These are phyloP conservation scores for Avena eriantha DNA, from an alignment of 176 grass and related monocot species.

Conservation along the genomic window DNA sequence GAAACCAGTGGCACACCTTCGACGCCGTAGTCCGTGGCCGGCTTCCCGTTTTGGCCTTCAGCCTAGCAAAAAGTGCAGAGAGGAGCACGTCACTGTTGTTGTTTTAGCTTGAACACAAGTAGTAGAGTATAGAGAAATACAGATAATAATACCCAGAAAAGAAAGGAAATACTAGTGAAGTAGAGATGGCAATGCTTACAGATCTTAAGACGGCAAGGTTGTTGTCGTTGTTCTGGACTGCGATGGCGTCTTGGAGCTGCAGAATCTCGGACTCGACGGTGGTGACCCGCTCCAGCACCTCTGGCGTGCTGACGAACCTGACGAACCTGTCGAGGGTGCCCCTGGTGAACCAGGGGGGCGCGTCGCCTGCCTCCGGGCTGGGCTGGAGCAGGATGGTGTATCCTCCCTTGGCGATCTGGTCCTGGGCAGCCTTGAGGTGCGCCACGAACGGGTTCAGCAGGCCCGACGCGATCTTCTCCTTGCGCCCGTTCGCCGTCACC, in stretches of 20 bases:
- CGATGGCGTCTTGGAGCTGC: slow-evolving; percentile 85
- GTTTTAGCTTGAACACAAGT: background rate
- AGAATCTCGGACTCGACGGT: slow-evolving; percentile 92
- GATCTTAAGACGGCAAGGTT: slow-evolving; percentile 42
- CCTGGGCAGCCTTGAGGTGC: slow-evolving; percentile 83
- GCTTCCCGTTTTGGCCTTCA: slow-evolving; percentile 62
- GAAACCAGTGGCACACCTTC: slow-evolving; percentile 52
- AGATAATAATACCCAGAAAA: too few species aligned
- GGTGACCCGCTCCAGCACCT: slow-evolving; percentile 85
- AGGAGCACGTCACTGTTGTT: slow-evolving; percentile 28
- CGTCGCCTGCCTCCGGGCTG: slow-evolving; percentile 42
- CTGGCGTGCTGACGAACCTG: slow-evolving; percentile 94
- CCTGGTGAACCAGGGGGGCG: slow-evolving; percentile 79
- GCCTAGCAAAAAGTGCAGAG: slow-evolving; percentile 55
- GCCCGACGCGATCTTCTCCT: slow-evolving; percentile 91
- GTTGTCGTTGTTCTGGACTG: slow-evolving; percentile 66
- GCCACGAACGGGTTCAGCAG: slow-evolving; percentile 86
- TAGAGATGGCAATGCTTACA: slow-evolving; percentile 45
- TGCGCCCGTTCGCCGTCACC: slow-evolving; percentile 67
- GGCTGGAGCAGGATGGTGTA: slow-evolving; percentile 88
- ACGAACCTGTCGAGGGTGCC: slow-evolving; percentile 94
- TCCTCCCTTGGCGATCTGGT: slow-evolving; percentile 89
- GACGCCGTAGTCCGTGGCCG: slow-evolving; percentile 45
- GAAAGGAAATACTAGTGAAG: background rate
- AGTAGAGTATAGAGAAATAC: too few species aligned